These are phyloP conservation scores for Mentha longifolia DNA, from an alignment of 257 asterid species.

Conservation along the genomic window DNA sequence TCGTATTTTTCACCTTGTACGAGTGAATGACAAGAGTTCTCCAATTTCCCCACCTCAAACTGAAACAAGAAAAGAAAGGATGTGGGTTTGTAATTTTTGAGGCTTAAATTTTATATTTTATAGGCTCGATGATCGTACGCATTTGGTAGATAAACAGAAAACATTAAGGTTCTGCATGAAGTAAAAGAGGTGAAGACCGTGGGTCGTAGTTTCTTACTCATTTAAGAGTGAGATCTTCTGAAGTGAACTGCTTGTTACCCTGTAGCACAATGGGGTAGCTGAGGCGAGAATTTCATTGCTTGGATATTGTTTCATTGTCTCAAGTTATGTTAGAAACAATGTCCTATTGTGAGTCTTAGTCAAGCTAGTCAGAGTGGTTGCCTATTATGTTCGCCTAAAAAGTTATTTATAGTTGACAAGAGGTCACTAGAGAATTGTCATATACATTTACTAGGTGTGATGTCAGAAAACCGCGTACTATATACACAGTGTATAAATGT, in stretches of 20 bases:
- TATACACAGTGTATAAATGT: background rate
- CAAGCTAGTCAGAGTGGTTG: conserved; percentile 9
- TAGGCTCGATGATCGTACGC: background rate
- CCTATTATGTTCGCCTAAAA: background rate
- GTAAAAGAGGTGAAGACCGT: background rate
- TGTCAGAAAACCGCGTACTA: background rate
- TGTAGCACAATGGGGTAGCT: conserved; percentile 4
- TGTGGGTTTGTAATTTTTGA: background rate
- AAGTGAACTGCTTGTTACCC: conserved; percentile 11
- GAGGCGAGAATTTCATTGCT: background rate
- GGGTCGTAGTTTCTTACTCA: background rate
- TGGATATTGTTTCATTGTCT: background rate
- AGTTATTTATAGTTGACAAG: background rate
- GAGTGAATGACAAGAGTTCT: background rate
- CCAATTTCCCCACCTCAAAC: background rate
- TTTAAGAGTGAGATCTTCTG: background rate
- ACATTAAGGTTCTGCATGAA: background rate
- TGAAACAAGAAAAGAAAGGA: background rate
- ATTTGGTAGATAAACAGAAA: background rate
- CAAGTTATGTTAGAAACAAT: conserved; percentile 3
- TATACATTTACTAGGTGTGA: conserved; percentile 9
- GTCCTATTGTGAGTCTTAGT: conserved; percentile 8
- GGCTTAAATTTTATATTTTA: background rate
- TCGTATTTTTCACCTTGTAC: background rate
- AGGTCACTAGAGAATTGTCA: background rate